phyloP scores from a whole-genome alignment of 257 asterid species.

The Nicotiana otophora region DNA sequence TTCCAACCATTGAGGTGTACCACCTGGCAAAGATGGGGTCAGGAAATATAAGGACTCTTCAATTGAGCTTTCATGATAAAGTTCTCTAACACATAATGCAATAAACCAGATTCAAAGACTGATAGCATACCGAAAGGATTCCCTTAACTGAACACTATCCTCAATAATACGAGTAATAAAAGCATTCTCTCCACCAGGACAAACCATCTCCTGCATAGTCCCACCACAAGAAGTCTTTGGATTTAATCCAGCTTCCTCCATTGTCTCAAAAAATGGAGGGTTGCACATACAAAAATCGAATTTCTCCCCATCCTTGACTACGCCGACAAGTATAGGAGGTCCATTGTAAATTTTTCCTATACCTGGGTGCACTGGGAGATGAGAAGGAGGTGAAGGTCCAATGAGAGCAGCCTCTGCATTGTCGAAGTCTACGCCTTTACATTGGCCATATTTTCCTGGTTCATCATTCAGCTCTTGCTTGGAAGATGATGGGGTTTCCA shows the following conservation, averaged over 20 bases:
- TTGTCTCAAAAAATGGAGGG: conserved; percentile 89
- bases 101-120: neutral
- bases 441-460: conserved; percentile 17
- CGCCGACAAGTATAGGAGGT: conserved; percentile 61
- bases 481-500: conserved; percentile 7
- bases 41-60: neutral
- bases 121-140: conserved; percentile 51
- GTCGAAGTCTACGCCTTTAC: conserved; percentile 5
- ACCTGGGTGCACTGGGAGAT: conserved; percentile 14
- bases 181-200: conserved; percentile 79
- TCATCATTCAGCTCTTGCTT: conserved; percentile 21
- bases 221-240: conserved; percentile 98
- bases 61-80: neutral
- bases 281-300: conserved; percentile 97
- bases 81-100: neutral
- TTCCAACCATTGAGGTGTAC: conserved; percentile 94
- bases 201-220: conserved; percentile 84
- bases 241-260: conserved; percentile 86
- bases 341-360: conserved; percentile 27
- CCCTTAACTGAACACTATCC: conserved; percentile 63
- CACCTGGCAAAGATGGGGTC: conserved; percentile 47
- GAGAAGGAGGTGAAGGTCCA: conserved; percentile 18
- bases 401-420: conserved; percentile 8
- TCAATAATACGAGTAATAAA: conserved; percentile 70
- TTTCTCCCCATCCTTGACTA: conserved; percentile 62